Percentiles rank a stretch among this genome's conserved stretches.
These are phyloP conservation scores for Poronia punctata DNA, from an alignment of 495 filamentous ascomycete species.

Conservation along the genomic window DNA sequence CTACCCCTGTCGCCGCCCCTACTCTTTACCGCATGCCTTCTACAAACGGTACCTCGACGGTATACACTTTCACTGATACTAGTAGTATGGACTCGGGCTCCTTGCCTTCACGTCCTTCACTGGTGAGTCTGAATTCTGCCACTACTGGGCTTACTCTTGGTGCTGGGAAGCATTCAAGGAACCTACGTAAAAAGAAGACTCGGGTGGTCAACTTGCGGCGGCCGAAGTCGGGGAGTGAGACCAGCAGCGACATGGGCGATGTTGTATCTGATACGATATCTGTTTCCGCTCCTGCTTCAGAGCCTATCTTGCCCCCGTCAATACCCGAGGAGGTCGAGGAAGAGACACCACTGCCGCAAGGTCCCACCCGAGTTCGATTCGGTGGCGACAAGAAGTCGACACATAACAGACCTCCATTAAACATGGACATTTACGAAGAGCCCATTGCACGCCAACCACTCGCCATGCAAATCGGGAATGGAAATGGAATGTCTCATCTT, in stretches of 20 bases:
- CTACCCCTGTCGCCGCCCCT: conserved; percentile 47
- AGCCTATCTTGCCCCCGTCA: conserved; percentile 35
- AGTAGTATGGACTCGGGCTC: conserved; percentile 43
- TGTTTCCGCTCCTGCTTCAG: conserved; percentile 39
- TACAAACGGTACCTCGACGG: conserved; percentile 52
- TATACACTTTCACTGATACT: conserved; percentile 55
- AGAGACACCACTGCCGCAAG: conserved; percentile 41
- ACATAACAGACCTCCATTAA: conserved; percentile 23
- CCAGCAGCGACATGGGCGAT: conserved; percentile 39
- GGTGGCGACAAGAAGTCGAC: conserved; percentile 15
- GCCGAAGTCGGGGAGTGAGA: conserved; percentile 51
- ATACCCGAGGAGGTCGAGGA: conserved; percentile 51
- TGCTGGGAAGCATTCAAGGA: conserved; percentile 56
- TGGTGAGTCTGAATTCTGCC: conserved; percentile 41
- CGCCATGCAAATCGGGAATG: conserved; percentile 8
- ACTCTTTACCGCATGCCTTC: conserved; percentile 55
- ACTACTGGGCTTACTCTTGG: conserved; percentile 59
- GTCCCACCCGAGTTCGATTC: conserved; percentile 38
- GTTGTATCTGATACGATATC: conserved; percentile 30
- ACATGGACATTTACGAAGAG: conserved; percentile 18
- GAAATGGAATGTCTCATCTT: conserved; percentile 11
- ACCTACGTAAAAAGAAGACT: conserved; percentile 75
- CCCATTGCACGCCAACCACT: conserved; percentile 10
- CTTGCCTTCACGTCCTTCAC: conserved; percentile 39
- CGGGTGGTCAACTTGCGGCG: conserved; percentile 87